Conservation (phyloP, 768 basidiomycete genomes). For the Kwoniella sp. region DNA sequence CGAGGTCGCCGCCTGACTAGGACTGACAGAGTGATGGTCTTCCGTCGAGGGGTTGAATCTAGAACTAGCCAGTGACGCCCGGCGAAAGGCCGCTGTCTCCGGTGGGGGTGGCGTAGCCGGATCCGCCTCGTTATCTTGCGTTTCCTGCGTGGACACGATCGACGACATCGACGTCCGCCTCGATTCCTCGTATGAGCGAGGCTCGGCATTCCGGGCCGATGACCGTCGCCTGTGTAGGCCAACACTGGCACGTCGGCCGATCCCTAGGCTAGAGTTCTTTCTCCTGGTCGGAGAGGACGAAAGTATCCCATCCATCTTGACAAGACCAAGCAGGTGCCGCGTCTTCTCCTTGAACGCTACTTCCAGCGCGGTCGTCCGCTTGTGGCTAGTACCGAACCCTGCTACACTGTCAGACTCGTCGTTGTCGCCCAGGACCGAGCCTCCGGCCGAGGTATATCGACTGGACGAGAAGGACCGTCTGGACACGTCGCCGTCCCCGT, state of each 20-base stretch:
- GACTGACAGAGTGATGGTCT: not conserved
- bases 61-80: too few species aligned
- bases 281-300: constrained; percentile 13
- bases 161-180: constrained; percentile 30
- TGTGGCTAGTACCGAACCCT: not conserved
- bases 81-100: too few species aligned
- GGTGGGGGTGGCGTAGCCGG: too few species aligned
- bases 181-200: constrained; percentile 10
- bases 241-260: not conserved
- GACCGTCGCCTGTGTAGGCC: constrained; percentile 4
- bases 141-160: constrained; percentile 5
- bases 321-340: constrained; percentile 39
- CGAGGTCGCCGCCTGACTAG: too few species aligned
- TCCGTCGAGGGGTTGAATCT: constrained; percentile 4
- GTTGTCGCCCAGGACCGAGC: constrained; percentile 28
- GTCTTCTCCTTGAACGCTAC: constrained; percentile 46
- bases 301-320: constrained; percentile 34
- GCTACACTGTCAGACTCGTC: constrained; percentile 20
- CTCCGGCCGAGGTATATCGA: constrained; percentile 22
- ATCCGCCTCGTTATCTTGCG: too few species aligned
- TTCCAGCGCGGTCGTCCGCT: constrained; percentile 33
- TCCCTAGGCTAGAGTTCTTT: not conserved
- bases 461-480: constrained; percentile 57
- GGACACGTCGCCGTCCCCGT: too few species aligned
- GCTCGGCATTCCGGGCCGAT: not conserved